phyloP scores from a whole-genome alignment of 257 asterid species.

The Fraxinus anomala region DNA sequence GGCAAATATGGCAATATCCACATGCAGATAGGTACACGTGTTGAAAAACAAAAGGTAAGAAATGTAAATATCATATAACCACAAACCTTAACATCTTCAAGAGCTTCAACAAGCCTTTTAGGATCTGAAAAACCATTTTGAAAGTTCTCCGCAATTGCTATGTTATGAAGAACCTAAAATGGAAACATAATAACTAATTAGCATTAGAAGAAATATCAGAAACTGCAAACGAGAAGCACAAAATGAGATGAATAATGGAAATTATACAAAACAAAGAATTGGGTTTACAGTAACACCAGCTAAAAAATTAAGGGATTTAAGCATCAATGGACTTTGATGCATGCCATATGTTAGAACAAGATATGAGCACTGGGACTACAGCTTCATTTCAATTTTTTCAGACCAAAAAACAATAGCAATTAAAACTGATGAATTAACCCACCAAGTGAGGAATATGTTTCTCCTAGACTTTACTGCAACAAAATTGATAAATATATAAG shows the following conservation, averaged over 20 bases:
- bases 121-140: constrained; percentile 81
- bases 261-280: background rate
- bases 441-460: background rate
- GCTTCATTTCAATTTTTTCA: background rate
- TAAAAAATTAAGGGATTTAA: background rate
- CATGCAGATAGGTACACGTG: background rate
- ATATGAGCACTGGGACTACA: background rate
- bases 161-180: constrained; percentile 77
- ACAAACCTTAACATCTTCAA: constrained; percentile 78
- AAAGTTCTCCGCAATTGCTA: constrained; percentile 61
- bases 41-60: background rate
- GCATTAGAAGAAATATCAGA: background rate
- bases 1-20: background rate
- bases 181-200: constrained; percentile 5
- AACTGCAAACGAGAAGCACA: background rate
- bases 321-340: background rate
- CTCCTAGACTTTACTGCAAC: background rate
- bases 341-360: background rate
- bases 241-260: background rate
- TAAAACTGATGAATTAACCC: background rate
- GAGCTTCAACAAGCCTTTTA: constrained; percentile 65
- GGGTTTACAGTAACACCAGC: background rate
- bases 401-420: background rate
- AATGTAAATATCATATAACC: background rate
- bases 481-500: background rate